A percentile compares a stretch with the other conserved stretches of the same genome.
phyloP scores from a whole-genome alignment of 2,329 filamentous ascomycete genomes.

The Pseudocercospora macadamiae region DNA sequence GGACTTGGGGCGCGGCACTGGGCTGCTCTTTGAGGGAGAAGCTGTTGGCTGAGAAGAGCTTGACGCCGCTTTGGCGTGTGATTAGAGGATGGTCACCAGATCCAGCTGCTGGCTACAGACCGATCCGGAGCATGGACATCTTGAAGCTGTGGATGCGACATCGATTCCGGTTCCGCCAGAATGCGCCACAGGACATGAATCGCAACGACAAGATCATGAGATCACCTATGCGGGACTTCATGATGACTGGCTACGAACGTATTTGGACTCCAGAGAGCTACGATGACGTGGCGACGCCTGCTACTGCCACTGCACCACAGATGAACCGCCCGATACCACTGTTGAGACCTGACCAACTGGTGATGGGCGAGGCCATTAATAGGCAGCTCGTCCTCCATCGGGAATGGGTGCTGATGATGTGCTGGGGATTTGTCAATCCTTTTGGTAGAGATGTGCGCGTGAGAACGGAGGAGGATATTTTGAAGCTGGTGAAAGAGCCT shows the following conservation, averaged over 20 bases:
- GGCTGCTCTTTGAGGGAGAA: conserved; percentile 56
- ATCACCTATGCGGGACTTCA: conserved; percentile 46
- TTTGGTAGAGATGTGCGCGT: not conserved
- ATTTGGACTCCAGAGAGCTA: conserved; percentile 11
- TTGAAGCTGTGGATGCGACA: conserved; percentile 63
- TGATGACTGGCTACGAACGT: conserved; percentile 15
- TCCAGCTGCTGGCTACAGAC: conserved; percentile 17
- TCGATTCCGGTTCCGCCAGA: conserved; percentile 46
- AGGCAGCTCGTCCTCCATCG: conserved; percentile 58
- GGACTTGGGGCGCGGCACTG: conserved; percentile 29
- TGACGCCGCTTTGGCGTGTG: conserved; percentile 56
- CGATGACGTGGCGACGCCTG: not conserved
- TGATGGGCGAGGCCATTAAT: conserved; percentile 59
- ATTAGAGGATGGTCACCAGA: conserved; percentile 57
- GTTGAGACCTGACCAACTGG: conserved; percentile 44
- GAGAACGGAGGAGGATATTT: conserved; percentile 11
- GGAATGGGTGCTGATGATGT: conserved; percentile 60
- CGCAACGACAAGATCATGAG: conserved; percentile 49
- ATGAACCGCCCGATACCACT: conserved; percentile 16
- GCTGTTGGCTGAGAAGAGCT: conserved; percentile 43
- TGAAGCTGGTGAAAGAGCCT: conserved; percentile 1
- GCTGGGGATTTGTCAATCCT: conserved; percentile 56
- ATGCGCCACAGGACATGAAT: conserved; percentile 28
- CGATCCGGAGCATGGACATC: conserved; percentile 51
- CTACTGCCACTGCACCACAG: not conserved